Base-by-base conservation (phyloP, 352 stramenopile genomes). In the Pythium graminicola region DNA sequence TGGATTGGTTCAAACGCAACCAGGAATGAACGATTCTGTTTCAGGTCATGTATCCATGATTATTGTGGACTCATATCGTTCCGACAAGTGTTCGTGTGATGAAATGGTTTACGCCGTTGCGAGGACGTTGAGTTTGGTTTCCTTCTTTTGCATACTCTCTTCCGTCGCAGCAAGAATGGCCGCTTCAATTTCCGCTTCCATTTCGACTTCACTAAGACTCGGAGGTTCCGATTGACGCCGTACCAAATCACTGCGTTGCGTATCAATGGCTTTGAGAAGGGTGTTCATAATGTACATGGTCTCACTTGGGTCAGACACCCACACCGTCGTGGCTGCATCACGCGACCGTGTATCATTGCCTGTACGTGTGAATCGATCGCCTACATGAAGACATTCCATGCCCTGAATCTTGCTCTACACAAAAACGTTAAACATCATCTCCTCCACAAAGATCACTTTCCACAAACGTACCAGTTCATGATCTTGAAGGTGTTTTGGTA, bases 341-440 rank as follows among this genome's bases (percentile, higher is more conserved):
- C 95, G 73, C 11, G 93, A 95, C 6, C 91, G 88, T 44, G 85
- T 97, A 54, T 98, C 95, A 60, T 98, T 98, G 17, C 93, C 93
- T 27, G 77, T 90, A 42, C 67, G 66, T 24, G 81, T 94, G 50
- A 93, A 92, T 24, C 96, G 92, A 52, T 98, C 95, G 29, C 95
- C 95, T 29, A 98, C 93, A 61, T 98, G 95, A 8, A 98, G 70
- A 58, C 87, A 98, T 54, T 97, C 73, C 20, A 84, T 78, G 27
- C 79, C 81, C 39, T 85, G 76, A 14, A 89, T 86, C 24, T 74
- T 81, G 23, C 53, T 76, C 69, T 77, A 38, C 85, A 35, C 24
- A 13, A 73, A 61, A 19, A 26, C 32, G 41, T 3, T 38, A 9
- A 27, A 43, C 33, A n/a, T n/a, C n/a, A n/a, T n/a, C n/a, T n/a